These are phyloP conservation scores for Logfia minima DNA, from an alignment of 129 eudicot genomes.

Conservation along the genomic window DNA sequence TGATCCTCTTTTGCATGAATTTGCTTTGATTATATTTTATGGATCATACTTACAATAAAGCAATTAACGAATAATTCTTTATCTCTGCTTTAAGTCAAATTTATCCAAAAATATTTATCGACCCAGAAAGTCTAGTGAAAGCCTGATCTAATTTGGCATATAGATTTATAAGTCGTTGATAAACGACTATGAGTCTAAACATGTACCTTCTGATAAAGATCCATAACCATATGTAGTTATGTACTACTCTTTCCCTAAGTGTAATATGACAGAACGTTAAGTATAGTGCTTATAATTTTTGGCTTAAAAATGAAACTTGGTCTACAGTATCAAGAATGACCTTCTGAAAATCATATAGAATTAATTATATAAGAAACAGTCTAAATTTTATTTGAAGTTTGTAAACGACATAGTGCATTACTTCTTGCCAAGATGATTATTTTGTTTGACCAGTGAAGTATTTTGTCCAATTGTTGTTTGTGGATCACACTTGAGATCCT, in stretches of 20 bases:
- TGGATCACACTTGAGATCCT: conserved; percentile 56
- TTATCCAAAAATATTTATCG: not conserved
- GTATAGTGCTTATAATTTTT: not conserved
- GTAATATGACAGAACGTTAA: not conserved
- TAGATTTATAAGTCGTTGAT: not conserved
- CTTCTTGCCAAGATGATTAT: conserved; percentile 2
- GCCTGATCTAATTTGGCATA: not conserved
- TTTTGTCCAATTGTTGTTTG: conserved; percentile 79
- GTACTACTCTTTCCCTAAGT: not conserved
- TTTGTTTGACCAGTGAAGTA: conserved; percentile 47
- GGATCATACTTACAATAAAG: too few species aligned
- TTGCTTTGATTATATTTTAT: too few species aligned
- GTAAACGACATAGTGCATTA: not conserved
- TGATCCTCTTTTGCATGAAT: too few species aligned
- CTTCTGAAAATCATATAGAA: not conserved
- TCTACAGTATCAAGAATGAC: not conserved
- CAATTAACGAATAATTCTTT: too few species aligned
- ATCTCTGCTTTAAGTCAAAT: too few species aligned
- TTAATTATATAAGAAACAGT: not conserved
- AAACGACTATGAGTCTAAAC: too few species aligned
- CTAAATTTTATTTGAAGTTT: not conserved
- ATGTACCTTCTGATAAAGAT: too few species aligned
- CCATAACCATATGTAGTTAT: not conserved
- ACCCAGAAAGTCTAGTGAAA: conserved; percentile 4
- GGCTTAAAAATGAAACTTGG: not conserved